Evolutionary conservation across 768 basidiomycete genomes (phyloP).

Genomic region (Termitomyces sp.): DNA sequence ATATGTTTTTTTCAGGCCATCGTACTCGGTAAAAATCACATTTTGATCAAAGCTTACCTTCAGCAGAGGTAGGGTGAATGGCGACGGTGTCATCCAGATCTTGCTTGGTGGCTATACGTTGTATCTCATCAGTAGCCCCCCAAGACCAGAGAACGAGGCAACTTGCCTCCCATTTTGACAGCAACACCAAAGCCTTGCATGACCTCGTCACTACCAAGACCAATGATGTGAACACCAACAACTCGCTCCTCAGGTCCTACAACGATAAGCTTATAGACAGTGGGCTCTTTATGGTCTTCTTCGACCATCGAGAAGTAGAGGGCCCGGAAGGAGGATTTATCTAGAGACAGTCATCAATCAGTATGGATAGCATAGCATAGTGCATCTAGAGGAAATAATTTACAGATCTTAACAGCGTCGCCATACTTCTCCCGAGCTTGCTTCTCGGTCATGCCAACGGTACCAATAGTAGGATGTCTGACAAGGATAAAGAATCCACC

Average conservation of each 20-base stretch:
- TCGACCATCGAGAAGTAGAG: conserved; percentile 91
- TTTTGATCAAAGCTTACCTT: conserved; percentile 53
- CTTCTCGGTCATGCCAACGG: conserved; percentile 91
- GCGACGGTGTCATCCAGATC: conserved; percentile 88
- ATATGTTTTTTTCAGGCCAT: conserved; percentile 14
- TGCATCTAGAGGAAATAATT: conserved; percentile 21
- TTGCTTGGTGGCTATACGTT: conserved; percentile 54
- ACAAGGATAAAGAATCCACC: conserved; percentile 2
- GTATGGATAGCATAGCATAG: not conserved
- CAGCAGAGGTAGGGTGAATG: conserved; percentile 85
- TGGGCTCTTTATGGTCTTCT: conserved; percentile 91
- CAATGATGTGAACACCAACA: conserved; percentile 94
- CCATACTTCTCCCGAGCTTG: conserved; percentile 88
- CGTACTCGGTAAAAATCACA: not conserved
- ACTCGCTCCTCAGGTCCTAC: conserved; percentile 89
- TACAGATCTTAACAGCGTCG: conserved; percentile 86
- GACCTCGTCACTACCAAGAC: conserved; percentile 87
- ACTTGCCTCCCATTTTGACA: conserved; percentile 83
- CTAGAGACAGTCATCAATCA: conserved; percentile 29
- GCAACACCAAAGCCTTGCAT: conserved; percentile 97
- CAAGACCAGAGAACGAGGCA: not conserved
- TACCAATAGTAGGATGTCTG: conserved; percentile 93
- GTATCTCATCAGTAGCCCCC: conserved; percentile 1
- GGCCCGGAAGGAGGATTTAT: conserved; percentile 74
- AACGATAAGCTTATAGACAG: conserved; percentile 87